Base-by-base conservation (phyloP, 345 rosid genomes). In the Populus nigra region DNA sequence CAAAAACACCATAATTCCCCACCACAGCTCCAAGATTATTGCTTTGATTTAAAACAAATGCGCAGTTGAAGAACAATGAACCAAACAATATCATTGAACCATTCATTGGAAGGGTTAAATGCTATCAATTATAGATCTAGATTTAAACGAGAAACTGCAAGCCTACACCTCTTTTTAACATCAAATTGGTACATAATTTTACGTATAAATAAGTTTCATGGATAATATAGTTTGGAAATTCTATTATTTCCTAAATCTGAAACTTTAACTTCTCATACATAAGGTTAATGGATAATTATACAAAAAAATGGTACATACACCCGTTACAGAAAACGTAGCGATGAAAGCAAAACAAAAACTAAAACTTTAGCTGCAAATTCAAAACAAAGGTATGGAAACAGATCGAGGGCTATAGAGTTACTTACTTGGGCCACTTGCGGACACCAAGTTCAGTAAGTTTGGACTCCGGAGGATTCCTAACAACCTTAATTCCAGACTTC, bases 381-480 rank as follows among this genome's bases (percentile, higher is more conserved):
- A 41, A 31, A 65, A n/a, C 55, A 18, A 3, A 36, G 4, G 13
- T 41, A 43, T n/a, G 43, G 0, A 20, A 18, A 16, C 4, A 7
- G 27, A 73, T 71, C 5, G 23, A 36, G n/a, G 9, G 68, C 16
- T 27, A 16, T 12, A 1, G 50, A 65, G 20, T 22, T 22, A 38
- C 77, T 68, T 85, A 94, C 95, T 93, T 94, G 75, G 95, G 90
- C 97, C 98, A 94, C 33, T 74, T 82, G 57, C 91, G 92, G 29
- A 91, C 90, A 45, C 97, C 97, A 77, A 91, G 91, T 55, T 89
- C 84, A 62, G 92, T 70, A 81, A 94, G 97, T 79, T 85, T 90
- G 75, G 94, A 83, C 79, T 93, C 95, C 9, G 92, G 88, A 78
- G 94, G 98, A 78, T 87, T 90, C 73, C 85, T 89, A 68, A 88